Base-by-base conservation (phyloP, 257 asterid genomes). In the Solanum tarapatanum region DNA sequence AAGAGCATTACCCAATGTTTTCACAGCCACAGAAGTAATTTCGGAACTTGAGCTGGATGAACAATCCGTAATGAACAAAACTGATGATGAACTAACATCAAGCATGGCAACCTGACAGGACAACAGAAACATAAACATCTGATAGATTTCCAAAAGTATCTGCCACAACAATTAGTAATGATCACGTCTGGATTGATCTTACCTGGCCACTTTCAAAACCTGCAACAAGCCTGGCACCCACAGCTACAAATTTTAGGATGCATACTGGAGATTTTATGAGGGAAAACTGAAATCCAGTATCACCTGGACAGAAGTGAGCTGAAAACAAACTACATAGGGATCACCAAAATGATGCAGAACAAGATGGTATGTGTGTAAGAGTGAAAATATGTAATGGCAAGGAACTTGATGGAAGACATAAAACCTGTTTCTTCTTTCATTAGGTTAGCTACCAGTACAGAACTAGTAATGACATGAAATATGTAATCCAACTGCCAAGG, bases 181-280 rank as follows among this genome's bases (percentile, higher is more conserved):
- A 16, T 48, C 80, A 58, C n/a, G 72, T 26, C 75, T 86, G 69
- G 87, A 76, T 82, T 87, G 39, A n/a, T 45, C 86, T 74, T 84
- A 93, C 99, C 97, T 93, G 94, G 83, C 99, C 98, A 89, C 92
- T 91, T 80, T 92, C 98, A 89, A 91, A 95, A 89, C 98, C 98
- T 58, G 91, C 98, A 30, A 93, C 92, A 87, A 97, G 98, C 91
- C 91, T 93, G 89, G 84, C 91, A 24, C 98, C 98, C 86, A 94
- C 91, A 80, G 91, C 84, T 76, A 92, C 86, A 91, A 93, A 93
- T 88, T 88, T 90, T 87, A 97, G 91, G 89, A 92, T 92, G 90
- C 90, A 87, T 80, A 97, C 98, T 84, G 98, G 94, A 87, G 99
- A 97, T 86, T 88, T 91, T 79, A 93, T 84, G 62, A 93, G 85